Base-by-base conservation (phyloP, 495 filamentous ascomycete species). In the Tuber brumale region DNA sequence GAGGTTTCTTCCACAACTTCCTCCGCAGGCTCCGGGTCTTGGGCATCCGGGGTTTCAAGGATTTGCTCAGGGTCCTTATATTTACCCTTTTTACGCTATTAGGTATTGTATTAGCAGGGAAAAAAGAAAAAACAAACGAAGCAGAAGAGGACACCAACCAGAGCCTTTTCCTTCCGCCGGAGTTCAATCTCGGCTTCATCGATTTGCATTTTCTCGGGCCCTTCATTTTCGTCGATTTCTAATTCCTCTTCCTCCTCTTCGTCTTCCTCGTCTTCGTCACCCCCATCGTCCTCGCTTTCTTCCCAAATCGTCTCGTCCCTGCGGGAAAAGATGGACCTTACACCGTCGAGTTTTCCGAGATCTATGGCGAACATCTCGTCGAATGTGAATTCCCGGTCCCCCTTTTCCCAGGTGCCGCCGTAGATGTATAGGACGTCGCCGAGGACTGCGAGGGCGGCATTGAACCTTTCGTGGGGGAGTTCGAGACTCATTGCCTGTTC, bases 321-420 rank as follows among this genome's bases (percentile, higher is more conserved):
- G 69, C 92, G 86, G 80, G 89, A 92, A 85, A 94, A 99, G 39
- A 82, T 74, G 27, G 75, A 77, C 66, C 81, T 92, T 77, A 94
- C 92, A 19, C 95, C 95, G 82, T 98, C 94, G 75, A 98, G 85
- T 84, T 94, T 96, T 71, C 91, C 94, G 46, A 98, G 87, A 82
- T 98, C 93, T 78, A 98, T 90, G 16, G 93, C 91, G 82, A 93
- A 95, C 87, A 97, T 87, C 80, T 98, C 95, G 82, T 97, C 94
- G 84, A 97, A 96, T 2, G 92, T 97, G 81, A 92, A 97, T 83
- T 99, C 95, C 27, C 92, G 89, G 81, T 98, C 95, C 35, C 92
- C 94, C 84, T 95, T 94, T 82, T 99, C 95, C 80, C 92, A 97
- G 0, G 94, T 99, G 21, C 95, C 95, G 31, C 95, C 94, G 81